Conservation (phyloP, 768 basidiomycete genomes). For the Agaricus subrufescens region DNA sequence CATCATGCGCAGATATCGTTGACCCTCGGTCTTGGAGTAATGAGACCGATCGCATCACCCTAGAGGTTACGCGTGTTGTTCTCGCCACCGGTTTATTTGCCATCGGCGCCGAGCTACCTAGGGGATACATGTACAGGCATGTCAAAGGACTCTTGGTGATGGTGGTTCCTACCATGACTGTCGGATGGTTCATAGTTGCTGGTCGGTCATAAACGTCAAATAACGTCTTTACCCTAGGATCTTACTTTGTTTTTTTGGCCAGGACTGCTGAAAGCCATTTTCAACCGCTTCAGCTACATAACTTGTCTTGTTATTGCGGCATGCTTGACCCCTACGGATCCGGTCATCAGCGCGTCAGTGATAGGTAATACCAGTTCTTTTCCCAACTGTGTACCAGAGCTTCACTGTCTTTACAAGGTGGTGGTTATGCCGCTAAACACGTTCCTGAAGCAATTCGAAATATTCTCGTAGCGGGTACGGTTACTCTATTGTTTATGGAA, state of each 20-base stretch:
- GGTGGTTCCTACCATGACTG: constrained; percentile 82
- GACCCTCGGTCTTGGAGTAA: constrained; percentile 72
- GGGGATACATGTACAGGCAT: constrained; percentile 78
- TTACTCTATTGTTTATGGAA: background rate
- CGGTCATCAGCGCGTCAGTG: constrained; percentile 84
- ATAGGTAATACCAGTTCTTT: constrained; percentile 38
- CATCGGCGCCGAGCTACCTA: constrained; percentile 90
- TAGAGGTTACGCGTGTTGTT: constrained; percentile 81
- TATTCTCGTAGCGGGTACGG: constrained; percentile 55
- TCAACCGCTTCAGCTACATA: constrained; percentile 67
- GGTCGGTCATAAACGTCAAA: constrained; percentile 30
- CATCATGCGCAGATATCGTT: constrained; percentile 65
- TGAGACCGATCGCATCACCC: constrained; percentile 55
- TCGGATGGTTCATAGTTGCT: constrained; percentile 77
- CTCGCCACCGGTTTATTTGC: constrained; percentile 92
- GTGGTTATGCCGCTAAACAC: constrained; percentile 63
- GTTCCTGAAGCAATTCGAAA: constrained; percentile 75
- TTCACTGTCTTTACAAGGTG: constrained; percentile 36
- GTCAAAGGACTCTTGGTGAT: constrained; percentile 63
- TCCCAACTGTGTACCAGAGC: background rate
- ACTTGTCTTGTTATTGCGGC: constrained; percentile 85
- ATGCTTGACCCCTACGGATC: constrained; percentile 92
- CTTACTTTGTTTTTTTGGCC: background rate
- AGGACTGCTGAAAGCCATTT: constrained; percentile 67
- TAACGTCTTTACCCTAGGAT: background rate